These are phyloP conservation scores for Fusarium foetens DNA, from an alignment of 2,329 filamentous ascomycete genomes.

Conservation along the genomic window DNA sequence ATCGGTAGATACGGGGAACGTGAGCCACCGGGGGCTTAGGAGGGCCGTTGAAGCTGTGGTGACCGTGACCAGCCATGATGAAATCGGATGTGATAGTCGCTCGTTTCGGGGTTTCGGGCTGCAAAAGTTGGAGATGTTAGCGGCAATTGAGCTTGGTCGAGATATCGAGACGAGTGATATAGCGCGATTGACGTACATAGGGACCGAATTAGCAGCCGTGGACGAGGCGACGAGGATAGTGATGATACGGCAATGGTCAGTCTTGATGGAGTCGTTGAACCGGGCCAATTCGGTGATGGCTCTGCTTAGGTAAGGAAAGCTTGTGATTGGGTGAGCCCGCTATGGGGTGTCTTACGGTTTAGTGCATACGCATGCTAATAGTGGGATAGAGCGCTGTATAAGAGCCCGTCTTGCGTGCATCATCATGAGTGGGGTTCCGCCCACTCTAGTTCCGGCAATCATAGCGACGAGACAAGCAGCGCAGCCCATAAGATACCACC, in stretches of 20 bases:
- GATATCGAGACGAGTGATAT: too few relatives aligned
- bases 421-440: slow-evolving; percentile 32
- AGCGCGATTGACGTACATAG: slow-evolving; percentile 31
- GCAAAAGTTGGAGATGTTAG: slow-evolving; percentile 2
- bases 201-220: slow-evolving; percentile 35
- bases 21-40: slow-evolving; percentile 59
- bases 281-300: slow-evolving; percentile 31
- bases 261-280: slow-evolving; percentile 35
- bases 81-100: slow-evolving; percentile 15
- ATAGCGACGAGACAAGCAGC: slow-evolving; percentile 8
- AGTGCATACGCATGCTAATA: slow-evolving; percentile 1
- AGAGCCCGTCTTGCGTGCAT: not conserved
- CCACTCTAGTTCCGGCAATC: slow-evolving; percentile 12
- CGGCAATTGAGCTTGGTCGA: not conserved
- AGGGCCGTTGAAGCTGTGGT: slow-evolving; percentile 47
- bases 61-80: slow-evolving; percentile 43
- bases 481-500: slow-evolving; percentile 31
- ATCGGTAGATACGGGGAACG: slow-evolving; percentile 76
- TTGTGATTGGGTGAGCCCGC: slow-evolving; percentile 24
- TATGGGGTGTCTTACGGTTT: not conserved
- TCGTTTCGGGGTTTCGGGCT: slow-evolving; percentile 24
- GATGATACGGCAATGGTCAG: slow-evolving; percentile 29
- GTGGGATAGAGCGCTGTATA: not conserved
- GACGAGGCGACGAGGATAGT: slow-evolving; percentile 25
- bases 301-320: slow-evolving; percentile 40